Evolutionary conservation across 164 flowering plant species (phyloP).

Genomic region (Annona cherimola): DNA sequence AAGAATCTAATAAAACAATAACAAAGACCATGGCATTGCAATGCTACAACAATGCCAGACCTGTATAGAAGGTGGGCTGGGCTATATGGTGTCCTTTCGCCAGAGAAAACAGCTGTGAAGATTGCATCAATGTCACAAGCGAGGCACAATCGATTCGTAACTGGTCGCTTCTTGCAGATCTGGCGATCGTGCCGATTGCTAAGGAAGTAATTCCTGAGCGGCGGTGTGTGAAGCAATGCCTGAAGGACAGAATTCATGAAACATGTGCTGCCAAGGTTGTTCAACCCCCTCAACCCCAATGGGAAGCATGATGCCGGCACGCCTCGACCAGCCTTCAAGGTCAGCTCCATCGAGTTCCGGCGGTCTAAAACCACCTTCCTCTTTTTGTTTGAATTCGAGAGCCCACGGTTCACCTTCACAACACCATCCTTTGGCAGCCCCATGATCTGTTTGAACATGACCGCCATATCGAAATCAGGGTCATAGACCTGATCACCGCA

Average conservation of each 20-base stretch:
- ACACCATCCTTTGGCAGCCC: constrained; percentile 26
- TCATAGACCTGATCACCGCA: constrained; percentile 89
- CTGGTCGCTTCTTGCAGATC: constrained; percentile 29
- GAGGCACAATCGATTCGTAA: constrained; percentile 35
- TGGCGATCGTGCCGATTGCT: constrained; percentile 36
- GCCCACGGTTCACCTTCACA: constrained; percentile 20
- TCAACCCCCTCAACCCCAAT: constrained; percentile 70
- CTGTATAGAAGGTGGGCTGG: constrained; percentile 66
- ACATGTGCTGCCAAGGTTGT: constrained; percentile 64
- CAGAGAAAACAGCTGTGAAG: constrained; percentile 47
- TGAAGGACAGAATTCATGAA: constrained; percentile 72
- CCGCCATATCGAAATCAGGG: constrained; percentile 65
- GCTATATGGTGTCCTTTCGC: constrained; percentile 54
- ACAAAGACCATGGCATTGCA: background rate
- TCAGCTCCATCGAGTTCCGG: constrained; percentile 28
- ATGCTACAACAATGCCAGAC: constrained; percentile 20
- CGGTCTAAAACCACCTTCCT: constrained; percentile 28
- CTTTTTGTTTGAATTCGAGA: constrained; percentile 34
- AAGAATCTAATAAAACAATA: background rate
- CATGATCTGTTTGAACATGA: constrained; percentile 47
- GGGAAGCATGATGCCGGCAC: constrained; percentile 53
- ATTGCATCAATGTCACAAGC: constrained; percentile 44
- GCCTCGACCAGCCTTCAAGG: constrained; percentile 34
- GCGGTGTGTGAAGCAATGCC: constrained; percentile 59
- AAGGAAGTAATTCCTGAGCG: constrained; percentile 53